Percentiles rank a stretch among this genome's conserved stretches.
These are phyloP conservation scores for Phyllosticta citrichinensis DNA, from an alignment of 2,329 filamentous ascomycete species.

Conservation along the genomic window DNA sequence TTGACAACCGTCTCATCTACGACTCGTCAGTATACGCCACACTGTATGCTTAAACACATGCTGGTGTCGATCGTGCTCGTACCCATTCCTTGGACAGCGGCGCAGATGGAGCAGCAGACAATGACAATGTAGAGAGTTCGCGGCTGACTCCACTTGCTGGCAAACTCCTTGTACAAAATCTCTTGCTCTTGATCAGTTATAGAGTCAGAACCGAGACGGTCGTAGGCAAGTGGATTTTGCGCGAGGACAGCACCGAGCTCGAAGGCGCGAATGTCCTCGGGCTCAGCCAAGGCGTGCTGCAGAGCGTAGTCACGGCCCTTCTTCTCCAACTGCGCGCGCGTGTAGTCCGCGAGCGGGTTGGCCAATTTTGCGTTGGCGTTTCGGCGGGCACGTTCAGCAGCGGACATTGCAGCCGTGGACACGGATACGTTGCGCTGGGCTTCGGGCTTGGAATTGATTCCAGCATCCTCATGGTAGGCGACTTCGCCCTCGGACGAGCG, in stretches of 20 bases:
- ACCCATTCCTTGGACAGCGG: conserved; percentile 61
- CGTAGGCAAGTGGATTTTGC: conserved; percentile 16
- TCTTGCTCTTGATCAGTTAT: conserved; percentile 49
- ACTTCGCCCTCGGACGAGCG: conserved; percentile 12
- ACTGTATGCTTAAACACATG: not conserved
- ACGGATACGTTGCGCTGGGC: conserved; percentile 15
- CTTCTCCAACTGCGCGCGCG: conserved; percentile 40
- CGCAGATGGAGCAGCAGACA: conserved; percentile 55
- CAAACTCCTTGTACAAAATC: conserved; percentile 50
- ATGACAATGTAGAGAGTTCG: conserved; percentile 56
- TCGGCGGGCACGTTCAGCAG: conserved; percentile 22
- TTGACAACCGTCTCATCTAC: conserved; percentile 59
- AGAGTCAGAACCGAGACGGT: conserved; percentile 21
- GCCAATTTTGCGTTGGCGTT: conserved; percentile 41
- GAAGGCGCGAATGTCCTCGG: conserved; percentile 22
- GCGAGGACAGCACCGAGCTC: conserved; percentile 22
- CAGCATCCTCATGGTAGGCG: conserved; percentile 12
- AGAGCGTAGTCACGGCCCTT: conserved; percentile 51
- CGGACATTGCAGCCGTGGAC: conserved; percentile 22
- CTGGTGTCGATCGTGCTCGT: conserved; percentile 14
- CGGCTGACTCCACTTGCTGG: conserved; percentile 61
- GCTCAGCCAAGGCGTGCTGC: conserved; percentile 35
- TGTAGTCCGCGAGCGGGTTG: conserved; percentile 43
- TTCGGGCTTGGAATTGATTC: not conserved
- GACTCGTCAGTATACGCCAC: not conserved